Evolutionary conservation across 495 filamentous ascomycete species (phyloP), one percentile per base, ranked within the genome.

Genomic region (Pseudomonodictys pantanalensis): DNA sequence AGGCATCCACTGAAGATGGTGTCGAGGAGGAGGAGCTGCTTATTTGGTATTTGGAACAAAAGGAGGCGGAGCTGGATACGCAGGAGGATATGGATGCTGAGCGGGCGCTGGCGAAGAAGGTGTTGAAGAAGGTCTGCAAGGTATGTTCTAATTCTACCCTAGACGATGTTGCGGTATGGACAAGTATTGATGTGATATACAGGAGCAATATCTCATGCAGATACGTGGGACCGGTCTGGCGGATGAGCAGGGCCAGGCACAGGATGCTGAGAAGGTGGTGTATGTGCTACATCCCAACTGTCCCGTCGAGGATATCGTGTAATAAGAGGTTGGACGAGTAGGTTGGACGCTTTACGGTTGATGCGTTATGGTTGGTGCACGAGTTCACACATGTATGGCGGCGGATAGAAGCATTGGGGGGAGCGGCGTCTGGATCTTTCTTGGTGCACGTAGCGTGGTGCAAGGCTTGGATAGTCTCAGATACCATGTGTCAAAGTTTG

Each of bases 261-360:
- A 80, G 32, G 77, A 68, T 2, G 79, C 76, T 9, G 75, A 75
- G 35, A 83, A 79, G 72, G 77, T 85, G 5, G 82, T 95, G 26
- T 98, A 97, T 73, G 89, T 97, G 12, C 62, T 98, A 68, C 93
- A 98, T 79, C 93, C 93, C 18, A 97, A 97, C 71, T 93, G 90
- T 67, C 88, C 89, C 1, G 79, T 92, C 22, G 91, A 96, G 67
- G 86, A 88, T 45, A 66, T 68, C 52, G 65, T 56, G 17, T 55
- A 2, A 22, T 18, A 18, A 38, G 41, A 43, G n/a, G n/a, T n/a
- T n/a, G n/a, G n/a, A n/a, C n/a, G n/a, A n/a, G n/a, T n/a, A n/a
- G n/a, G n/a, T n/a, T n/a, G n/a, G n/a, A n/a, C n/a, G n/a, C n/a
- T n/a, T n/a, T n/a, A n/a, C n/a, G n/a, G n/a, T n/a, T n/a, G n/a